These are phyloP conservation scores for Bruguiera parviflora DNA, from an alignment of 345 rosid genomes.

Conservation along the genomic window DNA sequence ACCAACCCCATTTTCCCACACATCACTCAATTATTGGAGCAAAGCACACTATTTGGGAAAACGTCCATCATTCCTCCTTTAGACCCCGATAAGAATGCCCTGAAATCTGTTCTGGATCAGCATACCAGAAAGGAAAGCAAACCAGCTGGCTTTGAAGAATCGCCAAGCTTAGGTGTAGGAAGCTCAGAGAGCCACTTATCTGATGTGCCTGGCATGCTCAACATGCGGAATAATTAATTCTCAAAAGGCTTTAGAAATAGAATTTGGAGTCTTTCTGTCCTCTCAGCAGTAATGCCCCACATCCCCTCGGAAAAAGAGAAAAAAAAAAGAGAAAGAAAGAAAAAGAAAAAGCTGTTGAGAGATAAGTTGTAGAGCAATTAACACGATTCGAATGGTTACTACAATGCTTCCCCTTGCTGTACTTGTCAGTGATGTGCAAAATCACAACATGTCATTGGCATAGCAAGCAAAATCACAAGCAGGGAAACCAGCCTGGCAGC, in stretches of 20 bases:
- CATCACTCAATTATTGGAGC: slow-evolving; percentile 5
- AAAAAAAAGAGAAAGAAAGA: too few species aligned
- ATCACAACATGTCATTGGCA: too few species aligned
- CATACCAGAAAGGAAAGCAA: slow-evolving; percentile 33
- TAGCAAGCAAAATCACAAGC: too few species aligned
- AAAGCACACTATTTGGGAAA: slow-evolving; percentile 9
- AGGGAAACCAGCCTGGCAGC: too few species aligned
- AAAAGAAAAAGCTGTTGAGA: too few species aligned
- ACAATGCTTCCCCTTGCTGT: too few species aligned
- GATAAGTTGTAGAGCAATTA: too few species aligned
- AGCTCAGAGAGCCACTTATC: slow-evolving; percentile 36
- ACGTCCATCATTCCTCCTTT: slow-evolving; percentile 11
- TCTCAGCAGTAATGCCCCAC: too few species aligned
- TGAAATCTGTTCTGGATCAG: slow-evolving; percentile 41
- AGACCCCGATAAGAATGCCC: slow-evolving; percentile 34
- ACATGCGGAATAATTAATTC: slow-evolving; percentile 24
- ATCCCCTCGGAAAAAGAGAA: too few species aligned
- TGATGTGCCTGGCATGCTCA: slow-evolving; percentile 34
- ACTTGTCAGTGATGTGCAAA: too few species aligned
- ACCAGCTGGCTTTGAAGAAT: slow-evolving; percentile 13
- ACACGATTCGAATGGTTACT: too few species aligned
- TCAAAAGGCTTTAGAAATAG: not conserved
- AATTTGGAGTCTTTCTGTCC: too few species aligned
- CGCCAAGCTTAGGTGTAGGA: slow-evolving; percentile 42
- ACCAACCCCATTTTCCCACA: slow-evolving; percentile 22